Base-by-base conservation (phyloP, 2,329 filamentous ascomycete species). In the Stagonosporopsis chrysanthemi region DNA sequence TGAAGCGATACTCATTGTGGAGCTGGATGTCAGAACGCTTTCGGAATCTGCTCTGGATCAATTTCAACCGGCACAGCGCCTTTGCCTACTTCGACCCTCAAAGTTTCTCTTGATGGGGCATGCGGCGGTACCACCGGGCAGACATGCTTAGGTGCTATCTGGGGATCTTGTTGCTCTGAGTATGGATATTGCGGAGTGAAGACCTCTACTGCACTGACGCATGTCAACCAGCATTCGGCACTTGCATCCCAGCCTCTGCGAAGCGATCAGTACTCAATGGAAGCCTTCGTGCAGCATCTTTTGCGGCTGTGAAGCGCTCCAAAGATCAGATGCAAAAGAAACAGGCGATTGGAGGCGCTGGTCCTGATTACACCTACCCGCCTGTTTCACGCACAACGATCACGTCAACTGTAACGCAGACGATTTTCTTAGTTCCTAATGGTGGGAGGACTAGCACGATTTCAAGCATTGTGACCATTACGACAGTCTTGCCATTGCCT, bases 221-320 rank as follows among this genome's bases (percentile, higher is more conserved):
- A 6, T 57, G 54, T 28, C 54, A 57, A 38, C 42, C 43, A 3
- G 71, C 70, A 42, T 62, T 76, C 44, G 78, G 76, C 6, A 68
- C 66, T n/a, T 80, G 79, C 52, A 77, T 74, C 19, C 75, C 72
- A 14, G 62, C 67, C 31, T 69, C 69, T 60, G 46, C 71, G 14
- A 56, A 61, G n/a, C 66, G 64, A 41, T 54, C 57, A 15, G 44
- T 48, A 19, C 58, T 54, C 19, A 66, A 56, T 19, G 64, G 41
- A 48, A 66, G 48, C 9, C 58, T 41, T 54, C 51, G 22, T 41
- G 57, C 40, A 40, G 64, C 19, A 26, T 40, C 44, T 52, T 61
- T 52, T 22, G 56, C 56, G 31, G 41, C 53, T 23, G 35, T n/a
- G 5, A 50, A 42, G 36, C 53, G 53, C 29, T 45, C 59, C 5